These are phyloP conservation scores for Hexamita inflata DNA, from an alignment of 208 protist genomes.

Conservation along the genomic window DNA sequence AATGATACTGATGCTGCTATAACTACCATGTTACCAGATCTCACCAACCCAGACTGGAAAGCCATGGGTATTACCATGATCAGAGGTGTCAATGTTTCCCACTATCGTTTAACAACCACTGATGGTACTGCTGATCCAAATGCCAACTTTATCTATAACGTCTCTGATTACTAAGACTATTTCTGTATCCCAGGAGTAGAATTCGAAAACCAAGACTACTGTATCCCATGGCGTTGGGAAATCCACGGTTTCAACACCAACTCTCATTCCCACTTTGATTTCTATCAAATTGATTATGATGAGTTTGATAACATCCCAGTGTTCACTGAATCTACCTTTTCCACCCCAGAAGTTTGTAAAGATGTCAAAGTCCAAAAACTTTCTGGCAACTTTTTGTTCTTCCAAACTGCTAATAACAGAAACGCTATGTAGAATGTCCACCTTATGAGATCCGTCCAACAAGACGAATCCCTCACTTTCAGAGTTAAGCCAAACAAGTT, in stretches of 20 bases:
- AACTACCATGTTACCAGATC: too few species aligned
- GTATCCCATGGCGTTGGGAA: background rate
- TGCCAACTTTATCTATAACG: background rate
- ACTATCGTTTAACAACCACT: too few species aligned
- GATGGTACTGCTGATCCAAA: background rate
- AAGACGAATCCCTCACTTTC: background rate
- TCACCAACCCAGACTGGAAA: too few species aligned
- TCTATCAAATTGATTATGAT: conserved; percentile 3
- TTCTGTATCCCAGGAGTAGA: background rate
- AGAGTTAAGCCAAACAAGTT: background rate
- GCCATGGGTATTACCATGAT: too few species aligned
- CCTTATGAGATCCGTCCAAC: too few species aligned
- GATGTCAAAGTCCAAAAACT: too few species aligned
- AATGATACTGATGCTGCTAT: too few species aligned
- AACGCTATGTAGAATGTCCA: too few species aligned
- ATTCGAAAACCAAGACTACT: background rate
- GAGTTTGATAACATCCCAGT: conserved; percentile 5
- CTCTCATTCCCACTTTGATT: background rate
- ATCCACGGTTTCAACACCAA: conserved; percentile 9
- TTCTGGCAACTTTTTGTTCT: too few species aligned
- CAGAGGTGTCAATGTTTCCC: too few species aligned
- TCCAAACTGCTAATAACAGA: too few species aligned
- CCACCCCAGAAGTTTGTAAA: background rate
- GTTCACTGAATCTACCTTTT: conserved; percentile 14
- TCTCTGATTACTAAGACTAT: conserved; percentile 9